phyloP scores from a whole-genome alignment of 192 early-diverging fungal species.

The Backusella circina region DNA sequence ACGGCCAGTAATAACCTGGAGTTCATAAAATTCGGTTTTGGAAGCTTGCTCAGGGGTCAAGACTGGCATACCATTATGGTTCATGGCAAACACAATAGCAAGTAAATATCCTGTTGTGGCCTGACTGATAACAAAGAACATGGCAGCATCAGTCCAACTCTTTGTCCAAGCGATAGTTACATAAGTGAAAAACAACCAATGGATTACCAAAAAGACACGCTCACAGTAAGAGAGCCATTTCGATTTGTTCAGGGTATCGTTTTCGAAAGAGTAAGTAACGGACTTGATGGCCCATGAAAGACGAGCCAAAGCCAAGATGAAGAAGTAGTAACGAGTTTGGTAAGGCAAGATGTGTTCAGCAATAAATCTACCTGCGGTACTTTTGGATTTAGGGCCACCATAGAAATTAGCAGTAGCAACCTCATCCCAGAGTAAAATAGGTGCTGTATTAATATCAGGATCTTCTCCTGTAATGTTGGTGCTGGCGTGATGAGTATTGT shows the following conservation, averaged over 20 bases:
- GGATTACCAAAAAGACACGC: constrained; percentile 50
- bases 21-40: constrained; percentile 72
- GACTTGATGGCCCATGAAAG: constrained; percentile 73
- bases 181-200: constrained; percentile 67
- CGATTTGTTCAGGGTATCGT: constrained; percentile 44
- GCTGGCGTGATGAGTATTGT: constrained; percentile 80
- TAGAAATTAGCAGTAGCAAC: constrained; percentile 51
- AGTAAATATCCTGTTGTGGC: constrained; percentile 66
- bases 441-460: constrained; percentile 84
- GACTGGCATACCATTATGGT: constrained; percentile 85
- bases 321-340: constrained; percentile 65
- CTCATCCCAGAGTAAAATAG: constrained; percentile 74
- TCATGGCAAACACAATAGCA: constrained; percentile 73
- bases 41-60: constrained; percentile 59
- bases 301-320: constrained; percentile 71
- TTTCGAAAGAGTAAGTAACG: constrained; percentile 48
- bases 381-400: constrained; percentile 43
- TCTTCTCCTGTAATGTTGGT: constrained; percentile 78
- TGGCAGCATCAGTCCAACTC: constrained; percentile 33
- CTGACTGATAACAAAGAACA: constrained; percentile 65
- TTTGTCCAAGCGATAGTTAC: constrained; percentile 40
- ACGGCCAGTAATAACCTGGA: constrained; percentile 74
- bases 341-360: constrained; percentile 43
- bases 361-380: constrained; percentile 56
- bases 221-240: constrained; percentile 47